phyloP scores from a whole-genome alignment of 345 rosid genomes.

The Populus ilicifolia region DNA sequence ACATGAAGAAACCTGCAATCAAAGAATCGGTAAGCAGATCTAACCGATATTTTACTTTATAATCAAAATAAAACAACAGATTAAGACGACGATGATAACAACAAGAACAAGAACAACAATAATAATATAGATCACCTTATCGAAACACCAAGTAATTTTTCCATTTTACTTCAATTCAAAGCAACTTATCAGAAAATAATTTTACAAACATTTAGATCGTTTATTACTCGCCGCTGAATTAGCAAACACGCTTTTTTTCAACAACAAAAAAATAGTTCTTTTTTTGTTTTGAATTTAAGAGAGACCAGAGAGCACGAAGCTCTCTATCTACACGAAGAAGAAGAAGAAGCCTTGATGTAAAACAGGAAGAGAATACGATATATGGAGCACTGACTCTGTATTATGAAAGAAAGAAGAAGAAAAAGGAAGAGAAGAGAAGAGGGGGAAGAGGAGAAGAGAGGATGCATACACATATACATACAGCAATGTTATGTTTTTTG shows the following conservation, averaged over 20 bases:
- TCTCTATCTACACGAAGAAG: not conserved
- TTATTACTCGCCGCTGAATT: not conserved
- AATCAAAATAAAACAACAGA: not conserved
- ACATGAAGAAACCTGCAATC: slow-evolving; percentile 24
- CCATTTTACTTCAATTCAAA: not conserved
- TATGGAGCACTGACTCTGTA: not conserved
- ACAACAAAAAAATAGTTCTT: not conserved
- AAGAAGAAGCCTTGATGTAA: not conserved
- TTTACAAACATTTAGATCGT: not conserved
- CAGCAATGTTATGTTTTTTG: not conserved
- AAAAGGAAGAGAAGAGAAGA: not conserved
- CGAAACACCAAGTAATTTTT: not conserved
- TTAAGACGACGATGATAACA: not conserved
- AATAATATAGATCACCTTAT: not conserved
- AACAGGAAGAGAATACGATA: not conserved
- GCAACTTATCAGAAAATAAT: not conserved
- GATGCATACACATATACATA: not conserved
- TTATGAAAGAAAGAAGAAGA: not conserved
- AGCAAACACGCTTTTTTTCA: not conserved
- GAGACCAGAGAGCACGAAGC: not conserved
- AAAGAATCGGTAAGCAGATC: slow-evolving; percentile 42
- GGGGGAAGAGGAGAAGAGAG: not conserved
- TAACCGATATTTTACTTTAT: slow-evolving; percentile 27
- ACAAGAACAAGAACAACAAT: not conserved
- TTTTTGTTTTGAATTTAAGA: not conserved